These are phyloP conservation scores for Magnusiomyces suaveolens DNA, from an alignment of 1,139 yeast genomes.

Conservation along the genomic window DNA sequence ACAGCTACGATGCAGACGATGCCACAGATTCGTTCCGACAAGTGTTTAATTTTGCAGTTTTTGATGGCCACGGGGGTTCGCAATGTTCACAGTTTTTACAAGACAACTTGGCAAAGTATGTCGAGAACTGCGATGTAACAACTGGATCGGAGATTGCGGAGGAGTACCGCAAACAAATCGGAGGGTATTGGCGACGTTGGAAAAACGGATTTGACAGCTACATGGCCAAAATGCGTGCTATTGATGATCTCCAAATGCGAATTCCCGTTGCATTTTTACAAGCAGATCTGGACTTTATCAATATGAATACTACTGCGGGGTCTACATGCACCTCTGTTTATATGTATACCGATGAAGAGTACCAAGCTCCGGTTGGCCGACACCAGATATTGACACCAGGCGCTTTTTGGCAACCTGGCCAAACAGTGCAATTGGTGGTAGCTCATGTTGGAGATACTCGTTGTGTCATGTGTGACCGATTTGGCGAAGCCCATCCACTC, in stretches of 20 bases:
- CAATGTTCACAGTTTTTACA: constrained; percentile 58
- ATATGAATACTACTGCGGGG: constrained; percentile 42
- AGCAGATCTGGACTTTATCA: constrained; percentile 44
- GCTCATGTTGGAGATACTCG: constrained; percentile 95
- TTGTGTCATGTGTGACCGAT: constrained; percentile 51
- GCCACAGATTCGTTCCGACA: constrained; percentile 20
- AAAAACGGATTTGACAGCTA: constrained; percentile 44
- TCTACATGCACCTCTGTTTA: constrained; percentile 77
- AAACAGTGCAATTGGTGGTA: constrained; percentile 61
- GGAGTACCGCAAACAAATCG: constrained; percentile 48
- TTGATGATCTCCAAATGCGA: constrained; percentile 51
- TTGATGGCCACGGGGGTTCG: constrained; percentile 92
- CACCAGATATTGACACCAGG: constrained; percentile 29
- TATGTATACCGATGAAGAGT: constrained; percentile 37
- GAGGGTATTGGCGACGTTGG: constrained; percentile 88
- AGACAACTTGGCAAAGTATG: constrained; percentile 43
- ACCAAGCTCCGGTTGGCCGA: constrained; percentile 15
- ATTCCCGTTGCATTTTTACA: constrained; percentile 53
- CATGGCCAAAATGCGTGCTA: constrained; percentile 32
- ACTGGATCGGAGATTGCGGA: constrained; percentile 39
- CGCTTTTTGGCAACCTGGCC: constrained; percentile 60
- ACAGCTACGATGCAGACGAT: constrained; percentile 16
- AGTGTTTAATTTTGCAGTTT: constrained; percentile 61
- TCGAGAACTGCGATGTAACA: constrained; percentile 41
- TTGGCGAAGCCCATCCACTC: constrained; percentile 69